Percentiles rank a stretch among this genome's conserved stretches.
phyloP scores from a whole-genome alignment of 2,329 filamentous ascomycete genomes.

The Xylariaceae sp. region DNA sequence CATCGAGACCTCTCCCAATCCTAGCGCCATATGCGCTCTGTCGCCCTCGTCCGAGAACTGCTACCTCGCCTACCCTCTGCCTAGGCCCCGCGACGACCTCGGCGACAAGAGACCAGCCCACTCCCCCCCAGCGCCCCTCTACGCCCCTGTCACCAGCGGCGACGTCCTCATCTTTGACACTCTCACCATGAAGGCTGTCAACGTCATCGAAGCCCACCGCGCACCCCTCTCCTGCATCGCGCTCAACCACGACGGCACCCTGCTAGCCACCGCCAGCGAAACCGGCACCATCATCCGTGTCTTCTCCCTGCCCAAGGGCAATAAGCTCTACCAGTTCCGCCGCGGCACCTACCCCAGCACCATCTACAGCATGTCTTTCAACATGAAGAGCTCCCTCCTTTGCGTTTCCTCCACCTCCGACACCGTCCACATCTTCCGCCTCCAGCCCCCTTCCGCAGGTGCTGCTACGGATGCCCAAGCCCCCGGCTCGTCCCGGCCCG shows the following conservation, averaged over 20 bases:
- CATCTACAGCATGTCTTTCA: constrained; percentile 99
- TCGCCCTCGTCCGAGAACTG: constrained; percentile 95
- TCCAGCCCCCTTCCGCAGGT: constrained; percentile 48
- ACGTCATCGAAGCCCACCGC: constrained; percentile 92
- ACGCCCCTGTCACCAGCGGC: constrained; percentile 80
- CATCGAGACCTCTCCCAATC: constrained; percentile 91
- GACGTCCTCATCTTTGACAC: constrained; percentile 94
- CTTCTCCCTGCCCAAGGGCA: constrained; percentile 84
- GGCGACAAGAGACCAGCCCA: constrained; percentile 67
- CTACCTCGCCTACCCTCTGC: constrained; percentile 90
- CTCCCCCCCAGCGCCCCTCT: constrained; percentile 76
- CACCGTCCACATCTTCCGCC: constrained; percentile 93
- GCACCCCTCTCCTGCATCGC: constrained; percentile 88
- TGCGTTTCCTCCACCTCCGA: constrained; percentile 96
- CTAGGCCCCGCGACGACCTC: constrained; percentile 64
- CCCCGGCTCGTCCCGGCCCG: constrained; percentile 41
- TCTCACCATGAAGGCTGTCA: constrained; percentile 83
- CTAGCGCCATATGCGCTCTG: constrained; percentile 84
- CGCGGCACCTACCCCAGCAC: constrained; percentile 92
- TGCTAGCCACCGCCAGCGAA: constrained; percentile 92
- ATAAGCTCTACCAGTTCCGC: constrained; percentile 94
- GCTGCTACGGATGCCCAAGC: constrained; percentile 35
- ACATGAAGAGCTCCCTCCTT: constrained; percentile 85
- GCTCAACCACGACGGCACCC: constrained; percentile 86
- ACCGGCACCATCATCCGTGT: constrained; percentile 97